Evolutionary conservation across 2,329 filamentous ascomycete species (phyloP).

Genomic region (Cyphellophora attinorum): DNA sequence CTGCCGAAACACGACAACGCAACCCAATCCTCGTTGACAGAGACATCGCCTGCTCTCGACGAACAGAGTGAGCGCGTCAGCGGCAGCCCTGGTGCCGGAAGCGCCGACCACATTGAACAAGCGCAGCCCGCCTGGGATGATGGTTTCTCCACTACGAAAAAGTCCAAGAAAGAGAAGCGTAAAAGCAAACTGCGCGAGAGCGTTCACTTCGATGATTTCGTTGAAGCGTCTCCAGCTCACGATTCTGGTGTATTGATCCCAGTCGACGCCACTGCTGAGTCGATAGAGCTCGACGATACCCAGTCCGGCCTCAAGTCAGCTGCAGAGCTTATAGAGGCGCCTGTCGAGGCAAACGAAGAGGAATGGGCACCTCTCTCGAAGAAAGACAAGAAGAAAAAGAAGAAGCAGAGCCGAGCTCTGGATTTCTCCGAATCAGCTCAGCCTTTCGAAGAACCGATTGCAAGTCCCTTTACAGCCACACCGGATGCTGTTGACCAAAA

Average conservation of each 20-base stretch:
- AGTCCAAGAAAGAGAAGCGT: constrained; percentile 12
- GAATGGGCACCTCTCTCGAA: constrained; percentile 9
- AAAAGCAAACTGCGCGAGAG: constrained; percentile 7
- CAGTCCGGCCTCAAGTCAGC: neutral
- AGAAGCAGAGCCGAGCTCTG: constrained; percentile 1
- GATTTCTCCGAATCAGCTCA: neutral
- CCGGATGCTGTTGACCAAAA: no score
- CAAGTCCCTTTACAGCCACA: no score
- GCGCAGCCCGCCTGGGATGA: neutral
- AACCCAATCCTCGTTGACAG: neutral
- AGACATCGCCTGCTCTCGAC: constrained; percentile 3
- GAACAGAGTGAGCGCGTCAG: constrained; percentile 10
- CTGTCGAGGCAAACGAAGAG: neutral
- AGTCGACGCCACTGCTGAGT: neutral
- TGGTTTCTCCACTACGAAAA: constrained; percentile 4
- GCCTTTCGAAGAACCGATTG: no score
- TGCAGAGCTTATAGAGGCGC: neutral
- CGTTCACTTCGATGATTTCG: neutral
- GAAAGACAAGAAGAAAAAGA: constrained; percentile 15
- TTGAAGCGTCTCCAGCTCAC: neutral
- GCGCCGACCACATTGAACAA: constrained; percentile 1
- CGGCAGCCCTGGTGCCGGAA: neutral
- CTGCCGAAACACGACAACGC: constrained; percentile 10
- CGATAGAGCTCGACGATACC: neutral
- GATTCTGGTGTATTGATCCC: neutral